Conservation (phyloP, 352 stramenopile species). For the Aphanomyces cochlioides region DNA sequence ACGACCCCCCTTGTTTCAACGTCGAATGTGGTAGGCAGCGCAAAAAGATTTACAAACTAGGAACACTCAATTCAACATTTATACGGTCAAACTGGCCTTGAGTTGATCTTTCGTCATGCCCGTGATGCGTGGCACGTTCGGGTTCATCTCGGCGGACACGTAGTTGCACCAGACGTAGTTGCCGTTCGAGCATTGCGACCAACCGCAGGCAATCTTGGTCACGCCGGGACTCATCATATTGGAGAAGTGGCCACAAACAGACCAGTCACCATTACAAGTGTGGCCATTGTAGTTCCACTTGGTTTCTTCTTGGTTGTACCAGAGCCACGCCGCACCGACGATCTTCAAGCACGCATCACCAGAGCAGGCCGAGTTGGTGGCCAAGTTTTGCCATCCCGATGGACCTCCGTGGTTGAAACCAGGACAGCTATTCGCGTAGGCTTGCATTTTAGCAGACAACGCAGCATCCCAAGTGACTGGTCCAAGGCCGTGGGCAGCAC, state of each 20-base stretch:
- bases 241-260: not conserved
- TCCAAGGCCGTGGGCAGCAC: not conserved
- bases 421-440: not conserved
- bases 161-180: constrained; percentile 17
- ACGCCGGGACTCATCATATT: constrained; percentile 4
- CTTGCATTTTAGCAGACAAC: constrained; percentile 6
- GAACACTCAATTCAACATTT: too few relatives aligned
- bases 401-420: constrained; percentile 10
- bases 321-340: constrained; percentile 1
- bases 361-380: not conserved
- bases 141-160: not conserved
- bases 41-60: too few relatives aligned
- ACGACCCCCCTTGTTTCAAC: too few relatives aligned
- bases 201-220: not conserved
- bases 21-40: too few relatives aligned
- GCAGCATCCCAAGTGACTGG: not conserved
- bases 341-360: not conserved
- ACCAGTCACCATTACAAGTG: constrained; percentile 2
- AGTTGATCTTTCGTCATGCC: not conserved
- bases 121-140: not conserved
- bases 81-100: not conserved
- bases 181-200: not conserved
- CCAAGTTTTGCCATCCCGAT: constrained; percentile 7
- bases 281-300: constrained; percentile 2
- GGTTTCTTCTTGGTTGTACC: constrained; percentile 13